These are phyloP conservation scores for Bothriochloa decipiens DNA, from an alignment of 176 grass and related monocot genomes.

Conservation along the genomic window DNA sequence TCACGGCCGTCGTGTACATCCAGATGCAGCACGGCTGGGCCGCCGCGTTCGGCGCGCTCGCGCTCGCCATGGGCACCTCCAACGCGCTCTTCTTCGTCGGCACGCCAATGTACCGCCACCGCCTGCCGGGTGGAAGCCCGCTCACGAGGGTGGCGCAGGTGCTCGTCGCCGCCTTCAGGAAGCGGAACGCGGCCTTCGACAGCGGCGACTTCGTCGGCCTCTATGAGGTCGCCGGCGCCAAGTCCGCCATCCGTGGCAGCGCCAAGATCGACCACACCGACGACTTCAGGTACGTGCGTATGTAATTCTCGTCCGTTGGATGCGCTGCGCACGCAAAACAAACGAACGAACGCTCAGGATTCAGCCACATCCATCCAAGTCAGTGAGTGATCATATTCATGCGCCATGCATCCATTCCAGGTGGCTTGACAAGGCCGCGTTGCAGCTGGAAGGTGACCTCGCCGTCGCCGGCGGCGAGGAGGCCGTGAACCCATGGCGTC, in stretches of 20 bases:
- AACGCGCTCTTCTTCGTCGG: slow-evolving; percentile 84
- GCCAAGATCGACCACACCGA: slow-evolving; percentile 94
- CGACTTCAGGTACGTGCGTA: slow-evolving; percentile 59
- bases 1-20: slow-evolving; percentile 86
- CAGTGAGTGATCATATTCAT: no score
- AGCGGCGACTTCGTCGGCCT: slow-evolving; percentile 61
- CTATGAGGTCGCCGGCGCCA: slow-evolving; percentile 73
- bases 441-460: slow-evolving; percentile 46
- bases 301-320: not conserved
- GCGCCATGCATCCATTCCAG: not conserved
- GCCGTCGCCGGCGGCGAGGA: not conserved
- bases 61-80: slow-evolving; percentile 79
- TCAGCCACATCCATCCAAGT: not conserved
- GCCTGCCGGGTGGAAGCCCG: slow-evolving; percentile 78
- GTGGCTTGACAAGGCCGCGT: slow-evolving; percentile 87
- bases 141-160: slow-evolving; percentile 84
- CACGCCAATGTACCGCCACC: slow-evolving; percentile 80
- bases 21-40: slow-evolving; percentile 85
- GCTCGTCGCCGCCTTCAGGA: slow-evolving; percentile 73
- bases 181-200: slow-evolving; percentile 53
- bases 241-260: slow-evolving; percentile 78
- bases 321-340: not conserved
- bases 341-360: not conserved
- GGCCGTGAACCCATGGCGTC: slow-evolving; percentile 52
- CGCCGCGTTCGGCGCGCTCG: slow-evolving; percentile 75